Evolutionary conservation across 345 rosid species (phyloP).

Genomic region (Dipteronia sinensis): DNA sequence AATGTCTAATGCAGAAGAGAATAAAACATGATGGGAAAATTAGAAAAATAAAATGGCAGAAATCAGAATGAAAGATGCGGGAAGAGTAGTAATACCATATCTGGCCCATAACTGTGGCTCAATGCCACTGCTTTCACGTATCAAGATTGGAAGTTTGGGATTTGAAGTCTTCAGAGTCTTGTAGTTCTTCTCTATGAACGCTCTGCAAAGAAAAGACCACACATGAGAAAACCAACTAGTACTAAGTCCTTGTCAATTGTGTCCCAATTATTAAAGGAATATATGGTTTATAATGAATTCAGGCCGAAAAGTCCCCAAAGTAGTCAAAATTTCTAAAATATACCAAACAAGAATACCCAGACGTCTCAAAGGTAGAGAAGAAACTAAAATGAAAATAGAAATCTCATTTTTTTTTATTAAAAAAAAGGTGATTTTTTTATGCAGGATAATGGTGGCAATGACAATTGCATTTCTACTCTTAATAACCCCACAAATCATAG

Average conservation of each 20-base stretch:
- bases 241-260: too few species aligned
- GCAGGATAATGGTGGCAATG: too few species aligned
- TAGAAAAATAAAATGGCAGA: neutral
- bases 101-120: conserved; percentile 97
- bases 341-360: too few species aligned
- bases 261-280: too few species aligned
- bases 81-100: conserved; percentile 55
- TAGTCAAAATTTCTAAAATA: too few species aligned
- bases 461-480: too few species aligned
- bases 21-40: neutral
- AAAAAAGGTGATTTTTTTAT: too few species aligned
- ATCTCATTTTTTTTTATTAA: too few species aligned
- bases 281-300: too few species aligned
- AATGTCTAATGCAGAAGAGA: too few species aligned
- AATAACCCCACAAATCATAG: neutral
- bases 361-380: neutral
- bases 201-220: conserved; percentile 34
- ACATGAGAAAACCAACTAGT: neutral
- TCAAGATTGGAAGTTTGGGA: conserved; percentile 84
- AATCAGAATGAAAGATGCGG: neutral
- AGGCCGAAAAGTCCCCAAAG: too few species aligned
- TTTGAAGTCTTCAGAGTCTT: conserved; percentile 81
- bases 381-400: neutral
- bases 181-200: conserved; percentile 84
- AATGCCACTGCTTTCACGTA: conserved; percentile 79